Base-by-base conservation (phyloP, 805 yeast species). In the Yamadazyma sp. region DNA sequence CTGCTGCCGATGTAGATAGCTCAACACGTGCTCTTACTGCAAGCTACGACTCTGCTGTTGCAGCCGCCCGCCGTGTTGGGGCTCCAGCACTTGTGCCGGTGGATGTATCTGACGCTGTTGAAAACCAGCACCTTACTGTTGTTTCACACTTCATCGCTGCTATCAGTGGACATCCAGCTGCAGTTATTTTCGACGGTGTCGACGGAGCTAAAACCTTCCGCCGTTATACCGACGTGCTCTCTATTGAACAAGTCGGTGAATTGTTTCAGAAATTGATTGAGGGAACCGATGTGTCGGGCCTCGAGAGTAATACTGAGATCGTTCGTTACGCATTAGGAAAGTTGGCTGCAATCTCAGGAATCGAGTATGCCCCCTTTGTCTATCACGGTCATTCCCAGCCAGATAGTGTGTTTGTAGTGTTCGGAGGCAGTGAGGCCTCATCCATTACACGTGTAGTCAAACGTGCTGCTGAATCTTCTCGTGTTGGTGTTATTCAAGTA, bases 111-210 rank as follows among this genome's bases (percentile, higher is more conserved):
- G 52, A 71, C 25, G 72, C 70, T 12, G 24, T 47, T 11, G 95
- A 86, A 57, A 75, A 80, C 37, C 91, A 85, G 61, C 78, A 77
- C 45, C 67, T 80, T 37, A 57, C 95, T 15, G 61, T 84, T 26
- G 69, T 87, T 49, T 73, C 88, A 33, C 67, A 80, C 28, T 82
- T 75, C 35, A 64, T 82, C 47, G 81, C 90, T 14, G 47, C 57
- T 3, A 50, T 60, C 37, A 59, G 63, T 20, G 69, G 75, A 21
- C 62, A 63, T 18, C 84, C 95, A 3, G 72, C 82, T 10, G 57
- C 88, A 39, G 81, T 85, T 59, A 69, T 87, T 45, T 87, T 82
- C 56, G 96, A 90, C 59, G 97, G 96, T 22, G 70, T 84, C 10
- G 73, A 79, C 35, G 80, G 77, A 41, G 55, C 76, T 41, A 77